Evolutionary conservation across 2,329 filamentous ascomycete genomes (phyloP).

Genomic region (Coniochaeta ligniaria): DNA sequence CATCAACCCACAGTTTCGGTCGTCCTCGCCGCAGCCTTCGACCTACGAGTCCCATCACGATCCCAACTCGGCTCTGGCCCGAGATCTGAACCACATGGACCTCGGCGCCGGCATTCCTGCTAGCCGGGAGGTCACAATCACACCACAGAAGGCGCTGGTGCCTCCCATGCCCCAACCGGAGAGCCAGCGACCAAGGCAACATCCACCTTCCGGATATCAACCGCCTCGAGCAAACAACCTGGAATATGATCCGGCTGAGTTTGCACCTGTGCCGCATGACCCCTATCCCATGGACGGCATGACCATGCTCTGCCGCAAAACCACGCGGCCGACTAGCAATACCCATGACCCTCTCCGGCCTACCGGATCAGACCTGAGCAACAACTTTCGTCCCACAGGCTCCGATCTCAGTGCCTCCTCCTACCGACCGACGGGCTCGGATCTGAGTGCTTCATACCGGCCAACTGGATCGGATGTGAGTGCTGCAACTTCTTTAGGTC

Average conservation of each 20-base stretch:
- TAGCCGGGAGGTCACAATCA: slow-evolving; percentile 42
- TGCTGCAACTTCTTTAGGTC: slow-evolving; percentile 49
- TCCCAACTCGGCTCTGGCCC: slow-evolving; percentile 65
- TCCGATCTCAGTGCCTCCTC: not conserved
- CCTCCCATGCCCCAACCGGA: slow-evolving; percentile 10
- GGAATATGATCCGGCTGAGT: slow-evolving; percentile 49
- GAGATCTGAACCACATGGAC: slow-evolving; percentile 58
- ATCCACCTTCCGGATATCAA: slow-evolving; percentile 15
- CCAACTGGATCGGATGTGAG: slow-evolving; percentile 28
- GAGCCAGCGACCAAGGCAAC: slow-evolving; percentile 9
- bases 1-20: slow-evolving; percentile 92
- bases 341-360: slow-evolving; percentile 13
- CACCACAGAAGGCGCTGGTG: slow-evolving; percentile 39
- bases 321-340: not conserved
- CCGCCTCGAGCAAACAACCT: slow-evolving; percentile 15
- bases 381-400: not conserved
- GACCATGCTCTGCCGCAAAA: slow-evolving; percentile 81
- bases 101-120: slow-evolving; percentile 26
- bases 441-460: slow-evolving; percentile 26
- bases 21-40: slow-evolving; percentile 93
- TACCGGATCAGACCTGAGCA: slow-evolving; percentile 53
- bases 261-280: slow-evolving; percentile 74
- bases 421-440: not conserved
- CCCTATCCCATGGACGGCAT: slow-evolving; percentile 93
- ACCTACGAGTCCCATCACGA: slow-evolving; percentile 90